Conservation (phyloP, 331 rosid species). For the Dryas integrifolia region DNA sequence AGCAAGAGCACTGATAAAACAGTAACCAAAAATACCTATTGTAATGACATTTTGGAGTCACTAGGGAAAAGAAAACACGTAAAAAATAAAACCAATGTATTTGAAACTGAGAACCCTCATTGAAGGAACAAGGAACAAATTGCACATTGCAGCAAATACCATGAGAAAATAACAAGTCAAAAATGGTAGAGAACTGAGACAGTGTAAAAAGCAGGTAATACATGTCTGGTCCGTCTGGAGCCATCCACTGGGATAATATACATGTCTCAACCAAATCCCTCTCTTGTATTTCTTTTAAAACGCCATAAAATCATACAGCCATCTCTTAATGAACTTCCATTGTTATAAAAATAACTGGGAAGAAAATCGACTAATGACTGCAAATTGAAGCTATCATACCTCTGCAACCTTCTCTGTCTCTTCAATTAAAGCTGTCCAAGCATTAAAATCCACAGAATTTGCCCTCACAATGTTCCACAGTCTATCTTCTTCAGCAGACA, state of each 20-base stretch:
- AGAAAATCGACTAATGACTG: conserved; percentile 8
- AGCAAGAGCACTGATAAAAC: background rate
- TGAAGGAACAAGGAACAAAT: background rate
- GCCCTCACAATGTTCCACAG: conserved; percentile 93
- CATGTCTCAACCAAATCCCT: background rate
- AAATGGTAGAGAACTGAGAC: background rate
- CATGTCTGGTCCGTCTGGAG: background rate
- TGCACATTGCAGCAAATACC: background rate
- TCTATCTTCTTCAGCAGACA: conserved; percentile 92
- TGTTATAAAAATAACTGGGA: background rate
- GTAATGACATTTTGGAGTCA: background rate
- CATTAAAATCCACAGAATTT: conserved; percentile 86
- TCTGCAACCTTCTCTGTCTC: conserved; percentile 92
- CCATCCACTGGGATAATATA: background rate
- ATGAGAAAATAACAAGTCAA: background rate
- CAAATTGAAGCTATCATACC: conserved; percentile 41
- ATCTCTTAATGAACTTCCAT: background rate
- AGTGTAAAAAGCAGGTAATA: background rate
- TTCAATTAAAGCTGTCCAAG: conserved; percentile 92
- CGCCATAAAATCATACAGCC: background rate
- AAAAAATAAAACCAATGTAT: background rate
- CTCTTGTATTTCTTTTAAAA: background rate
- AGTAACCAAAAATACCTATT: background rate
- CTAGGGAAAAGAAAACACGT: background rate
- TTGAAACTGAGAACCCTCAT: background rate